These are phyloP conservation scores for Candida krabiensis DNA, from an alignment of 805 yeast genomes.

Conservation along the genomic window DNA sequence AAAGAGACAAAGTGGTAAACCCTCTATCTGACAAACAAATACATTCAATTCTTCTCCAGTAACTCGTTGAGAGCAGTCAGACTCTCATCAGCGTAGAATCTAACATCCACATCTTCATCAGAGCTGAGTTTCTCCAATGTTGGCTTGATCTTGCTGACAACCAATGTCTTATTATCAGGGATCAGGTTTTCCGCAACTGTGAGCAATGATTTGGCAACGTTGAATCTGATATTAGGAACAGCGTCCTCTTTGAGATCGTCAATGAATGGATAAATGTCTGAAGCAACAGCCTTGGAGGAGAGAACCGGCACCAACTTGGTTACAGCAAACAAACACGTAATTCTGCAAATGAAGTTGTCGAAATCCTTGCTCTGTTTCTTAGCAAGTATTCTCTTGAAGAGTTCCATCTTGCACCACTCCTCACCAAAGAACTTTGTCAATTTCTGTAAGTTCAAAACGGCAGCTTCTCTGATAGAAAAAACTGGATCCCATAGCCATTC, in stretches of 20 bases:
- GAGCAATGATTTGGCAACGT: conserved; percentile 83
- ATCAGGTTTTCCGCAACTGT: conserved; percentile 55
- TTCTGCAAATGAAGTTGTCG: conserved; percentile 82
- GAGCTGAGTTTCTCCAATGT: conserved; percentile 60
- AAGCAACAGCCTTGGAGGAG: conserved; percentile 52
- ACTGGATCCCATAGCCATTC: conserved; percentile 99
- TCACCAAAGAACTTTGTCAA: conserved; percentile 88
- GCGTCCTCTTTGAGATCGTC: conserved; percentile 69
- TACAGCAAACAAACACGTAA: conserved; percentile 86
- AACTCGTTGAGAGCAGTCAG: conserved; percentile 19
- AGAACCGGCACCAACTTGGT: conserved; percentile 80
- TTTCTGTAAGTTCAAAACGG: conserved; percentile 77
- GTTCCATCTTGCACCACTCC: conserved; percentile 86
- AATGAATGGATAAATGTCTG: conserved; percentile 77
- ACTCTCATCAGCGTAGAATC: conserved; percentile 73
- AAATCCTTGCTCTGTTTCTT: conserved; percentile 37
- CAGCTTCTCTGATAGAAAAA: conserved; percentile 94
- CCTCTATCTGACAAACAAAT: background rate
- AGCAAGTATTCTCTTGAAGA: conserved; percentile 71
- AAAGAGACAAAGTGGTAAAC: background rate
- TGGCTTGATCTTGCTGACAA: conserved; percentile 57
- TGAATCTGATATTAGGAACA: conserved; percentile 94
- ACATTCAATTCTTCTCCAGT: conserved; percentile 11
- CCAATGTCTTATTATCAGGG: conserved; percentile 36
- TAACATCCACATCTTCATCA: conserved; percentile 87